A percentile compares a stretch with the other conserved stretches of the same genome.
Conservation (phyloP, 2,329 filamentous ascomycete species). For the Monosporascus sp. region DNA sequence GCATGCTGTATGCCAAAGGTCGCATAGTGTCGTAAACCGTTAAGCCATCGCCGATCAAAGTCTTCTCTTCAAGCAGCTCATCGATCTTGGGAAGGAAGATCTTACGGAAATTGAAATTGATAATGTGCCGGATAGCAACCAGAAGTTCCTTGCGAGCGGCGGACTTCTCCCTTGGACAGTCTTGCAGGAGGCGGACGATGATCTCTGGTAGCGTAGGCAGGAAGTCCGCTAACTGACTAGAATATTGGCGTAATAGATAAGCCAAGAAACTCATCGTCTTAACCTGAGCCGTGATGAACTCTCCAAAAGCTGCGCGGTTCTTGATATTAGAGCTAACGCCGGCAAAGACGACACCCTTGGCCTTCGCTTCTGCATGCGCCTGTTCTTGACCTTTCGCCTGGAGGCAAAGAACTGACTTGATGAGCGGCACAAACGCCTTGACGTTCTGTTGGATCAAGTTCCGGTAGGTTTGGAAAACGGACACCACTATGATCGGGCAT, state of each 20-base stretch:
- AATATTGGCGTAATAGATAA: conserved; percentile 84
- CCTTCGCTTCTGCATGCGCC: conserved; percentile 79
- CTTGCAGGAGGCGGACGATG: conserved; percentile 83
- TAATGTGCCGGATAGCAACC: conserved; percentile 95
- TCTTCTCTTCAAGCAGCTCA: conserved; percentile 88
- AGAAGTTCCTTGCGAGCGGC: conserved; percentile 89
- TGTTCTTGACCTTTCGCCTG: conserved; percentile 92
- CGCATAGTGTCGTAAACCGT: conserved; percentile 97
- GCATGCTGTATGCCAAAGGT: conserved; percentile 94
- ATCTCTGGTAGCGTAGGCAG: conserved; percentile 80
- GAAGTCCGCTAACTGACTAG: conserved; percentile 83
- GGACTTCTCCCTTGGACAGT: conserved; percentile 92
- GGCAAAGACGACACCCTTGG: conserved; percentile 77
- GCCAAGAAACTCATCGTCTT: conserved; percentile 99
- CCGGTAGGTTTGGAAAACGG: conserved; percentile 92
- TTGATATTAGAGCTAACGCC: conserved; percentile 92
- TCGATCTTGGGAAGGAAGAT: conserved; percentile 95
- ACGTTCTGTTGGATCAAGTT: conserved; percentile 77
- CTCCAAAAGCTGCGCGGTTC: conserved; percentile 89
- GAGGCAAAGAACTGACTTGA: conserved; percentile 81
- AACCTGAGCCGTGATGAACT: conserved; percentile 96
- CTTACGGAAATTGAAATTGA: conserved; percentile 97
- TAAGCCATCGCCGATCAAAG: conserved; percentile 88
- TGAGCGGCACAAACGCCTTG: conserved; percentile 85
- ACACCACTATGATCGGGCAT: conserved; percentile 97